Evolutionary conservation across 2,329 filamentous ascomycete species (phyloP), one percentile per base, ranked within the genome.

Genomic region (Arachnomyces sp.): DNA sequence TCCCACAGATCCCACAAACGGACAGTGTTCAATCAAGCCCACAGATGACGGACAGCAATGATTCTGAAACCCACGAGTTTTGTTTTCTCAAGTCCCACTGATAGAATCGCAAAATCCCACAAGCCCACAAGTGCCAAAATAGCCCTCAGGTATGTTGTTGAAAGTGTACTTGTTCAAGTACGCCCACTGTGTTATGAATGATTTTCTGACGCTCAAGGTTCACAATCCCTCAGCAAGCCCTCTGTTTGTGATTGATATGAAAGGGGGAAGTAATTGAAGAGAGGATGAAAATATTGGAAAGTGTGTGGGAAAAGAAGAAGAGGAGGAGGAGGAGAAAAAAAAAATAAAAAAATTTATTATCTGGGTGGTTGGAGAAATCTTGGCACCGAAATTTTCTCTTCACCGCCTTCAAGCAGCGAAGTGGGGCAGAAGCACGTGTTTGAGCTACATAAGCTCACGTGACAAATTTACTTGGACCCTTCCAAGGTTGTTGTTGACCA

Each of bases 31-130:
- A 14, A 35, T 16, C 14, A 65, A 65, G 61, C 63, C 63, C 63
- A 65, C 63, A 62, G 59, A 59, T 46, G 59, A 59, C 50, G 50
- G 59, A 63, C 61, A 60, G 61, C 57, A 54, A 53, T 55, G 49
- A 54, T 25, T 57, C 61, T 56, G 59, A 57, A 65, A 62, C 60
- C 62, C 61, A 64, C 61, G 52, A 58, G 50, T 54, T 25, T 25
- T 5, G 5, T 25, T 25, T 25, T 9, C 21, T 25, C 21, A 52
- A 55, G 54, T 58, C 62, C 61, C 62, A 65, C 58, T 59, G 58
- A 62, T 57, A 59, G 54, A 57, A 54, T 50, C 57, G 58, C 53
- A 56, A 52, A 61, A 59, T 57, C 47, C 54, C 54, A 61, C 52
- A 65, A 62, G 61, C 59, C 61, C 59, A 62, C 61, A 56, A 42